Evolutionary conservation across 2,329 filamentous ascomycete genomes (phyloP).

Genomic region (Colletotrichum spinosum): DNA sequence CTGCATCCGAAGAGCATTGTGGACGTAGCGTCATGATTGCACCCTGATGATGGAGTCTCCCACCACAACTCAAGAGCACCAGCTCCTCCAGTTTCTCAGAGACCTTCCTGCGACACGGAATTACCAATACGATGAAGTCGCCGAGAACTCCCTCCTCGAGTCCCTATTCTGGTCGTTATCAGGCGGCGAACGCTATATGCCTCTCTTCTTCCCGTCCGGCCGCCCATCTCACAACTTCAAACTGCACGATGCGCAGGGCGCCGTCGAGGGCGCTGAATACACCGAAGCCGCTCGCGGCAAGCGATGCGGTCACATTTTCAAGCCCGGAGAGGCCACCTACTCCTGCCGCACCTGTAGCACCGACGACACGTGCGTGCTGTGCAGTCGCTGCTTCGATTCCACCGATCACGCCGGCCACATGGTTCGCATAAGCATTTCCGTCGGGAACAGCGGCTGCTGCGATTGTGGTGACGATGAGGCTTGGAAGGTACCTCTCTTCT

Average conservation of each 20-base stretch:
- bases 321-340: conserved; percentile 92
- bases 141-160: conserved; percentile 78
- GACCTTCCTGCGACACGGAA: conserved; percentile 79
- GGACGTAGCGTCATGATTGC: conserved; percentile 27
- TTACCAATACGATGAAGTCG: conserved; percentile 80
- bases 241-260: conserved; percentile 87
- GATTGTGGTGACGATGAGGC: conserved; percentile 97
- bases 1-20: neutral
- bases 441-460: conserved; percentile 94
- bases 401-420: conserved; percentile 95
- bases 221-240: conserved; percentile 75
- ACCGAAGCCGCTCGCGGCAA: conserved; percentile 91
- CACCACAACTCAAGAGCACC: conserved; percentile 78
- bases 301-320: conserved; percentile 97
- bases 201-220: conserved; percentile 85
- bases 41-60: conserved; percentile 59
- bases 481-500: conserved; percentile 88
- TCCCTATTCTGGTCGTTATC: conserved; percentile 90
- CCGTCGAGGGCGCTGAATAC: conserved; percentile 94
- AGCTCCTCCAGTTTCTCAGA: conserved; percentile 85
- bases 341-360: conserved; percentile 92
- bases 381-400: conserved; percentile 92
- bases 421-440: conserved; percentile 87
- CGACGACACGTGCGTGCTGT: conserved; percentile 96
- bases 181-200: conserved; percentile 79